Percentiles rank a stretch among this genome's conserved stretches.
phyloP scores from a whole-genome alignment of 2,329 filamentous ascomycete species.

The Talaromyces sp. region DNA sequence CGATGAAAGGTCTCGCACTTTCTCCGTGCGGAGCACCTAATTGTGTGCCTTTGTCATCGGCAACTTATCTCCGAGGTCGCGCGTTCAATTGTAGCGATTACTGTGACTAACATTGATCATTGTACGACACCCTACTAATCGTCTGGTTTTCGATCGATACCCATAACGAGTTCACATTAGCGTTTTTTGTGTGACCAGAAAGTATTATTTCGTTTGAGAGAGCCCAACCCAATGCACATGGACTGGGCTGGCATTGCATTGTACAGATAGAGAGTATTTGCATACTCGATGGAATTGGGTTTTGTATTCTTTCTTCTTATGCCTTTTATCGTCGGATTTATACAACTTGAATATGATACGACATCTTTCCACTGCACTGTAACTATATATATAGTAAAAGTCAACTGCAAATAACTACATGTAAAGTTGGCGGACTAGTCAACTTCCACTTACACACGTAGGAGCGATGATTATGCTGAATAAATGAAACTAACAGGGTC shows the following conservation, averaged over 20 bases:
- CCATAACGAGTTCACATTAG: constrained; percentile 11
- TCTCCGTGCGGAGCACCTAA: too few relatives aligned
- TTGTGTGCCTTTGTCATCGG: background rate
- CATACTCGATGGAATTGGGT: constrained; percentile 2
- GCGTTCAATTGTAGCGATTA: background rate
- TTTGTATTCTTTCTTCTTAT: background rate
- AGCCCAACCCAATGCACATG: background rate
- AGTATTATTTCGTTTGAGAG: background rate
- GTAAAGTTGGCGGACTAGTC: too few relatives aligned
- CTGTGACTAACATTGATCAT: constrained; percentile 6
- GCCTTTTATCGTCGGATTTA: background rate
- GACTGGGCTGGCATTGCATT: constrained; percentile 5
- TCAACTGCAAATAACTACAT: background rate
- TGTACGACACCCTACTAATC: constrained; percentile 4
- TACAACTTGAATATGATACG: constrained; percentile 2
- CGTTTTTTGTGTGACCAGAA: constrained; percentile 1
- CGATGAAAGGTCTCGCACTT: background rate
- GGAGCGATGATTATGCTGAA: too few relatives aligned
- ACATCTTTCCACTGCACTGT: background rate
- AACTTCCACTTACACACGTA: too few relatives aligned
- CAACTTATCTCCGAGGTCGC: background rate
- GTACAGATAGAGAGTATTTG: constrained; percentile 10
- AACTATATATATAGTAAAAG: too few relatives aligned
- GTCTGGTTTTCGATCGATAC: constrained; percentile 10
- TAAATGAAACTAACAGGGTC: too few relatives aligned